Conservation (phyloP, 257 asterid genomes). For the Solanum lignicaule region DNA sequence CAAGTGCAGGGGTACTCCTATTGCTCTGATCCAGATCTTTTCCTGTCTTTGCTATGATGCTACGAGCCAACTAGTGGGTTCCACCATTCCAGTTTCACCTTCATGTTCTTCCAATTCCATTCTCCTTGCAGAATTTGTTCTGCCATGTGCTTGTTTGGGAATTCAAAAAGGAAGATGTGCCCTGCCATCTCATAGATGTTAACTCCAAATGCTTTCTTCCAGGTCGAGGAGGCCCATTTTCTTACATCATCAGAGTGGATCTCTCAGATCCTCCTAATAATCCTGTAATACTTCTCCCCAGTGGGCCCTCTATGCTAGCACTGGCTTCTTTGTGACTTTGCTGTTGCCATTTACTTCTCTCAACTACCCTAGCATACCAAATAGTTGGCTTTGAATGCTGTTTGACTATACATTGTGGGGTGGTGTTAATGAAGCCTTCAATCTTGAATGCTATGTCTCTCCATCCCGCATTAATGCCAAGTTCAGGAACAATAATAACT, state of each 20-base stretch:
- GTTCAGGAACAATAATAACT: neutral
- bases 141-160: too few species aligned
- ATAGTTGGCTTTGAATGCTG: neutral
- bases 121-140: too few species aligned
- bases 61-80: neutral
- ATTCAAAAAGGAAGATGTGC: too few species aligned
- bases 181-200: too few species aligned
- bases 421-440: neutral
- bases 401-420: neutral
- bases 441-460: neutral
- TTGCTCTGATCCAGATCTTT: neutral
- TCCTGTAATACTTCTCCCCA: neutral
- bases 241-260: neutral
- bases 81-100: neutral
- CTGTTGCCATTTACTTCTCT: neutral
- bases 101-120: too few species aligned
- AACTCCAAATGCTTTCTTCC: too few species aligned
- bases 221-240: neutral
- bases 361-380: neutral
- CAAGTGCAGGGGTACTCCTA: neutral
- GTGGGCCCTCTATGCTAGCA: neutral
- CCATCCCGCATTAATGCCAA: neutral
- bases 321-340: neutral
- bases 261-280: neutral
- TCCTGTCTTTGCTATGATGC: neutral